These are phyloP conservation scores for Castanospermum australe DNA, from an alignment of 306 rosid genomes.

Conservation along the genomic window DNA sequence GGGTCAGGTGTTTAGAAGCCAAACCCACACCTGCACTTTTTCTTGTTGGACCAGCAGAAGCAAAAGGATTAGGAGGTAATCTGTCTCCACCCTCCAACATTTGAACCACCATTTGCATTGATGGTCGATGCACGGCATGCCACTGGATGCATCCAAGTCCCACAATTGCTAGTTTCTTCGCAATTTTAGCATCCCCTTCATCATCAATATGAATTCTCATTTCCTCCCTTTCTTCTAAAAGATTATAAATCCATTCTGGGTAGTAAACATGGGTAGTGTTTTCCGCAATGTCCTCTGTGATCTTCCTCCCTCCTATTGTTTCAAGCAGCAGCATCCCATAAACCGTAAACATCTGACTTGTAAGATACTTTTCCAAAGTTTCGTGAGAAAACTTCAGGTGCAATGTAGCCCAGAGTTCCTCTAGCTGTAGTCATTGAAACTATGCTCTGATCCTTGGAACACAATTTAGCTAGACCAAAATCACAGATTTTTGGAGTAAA, in stretches of 20 bases:
- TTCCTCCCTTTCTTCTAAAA: slow-evolving; percentile 10
- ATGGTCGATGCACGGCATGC: slow-evolving; percentile 31
- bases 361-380: slow-evolving; percentile 37
- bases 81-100: slow-evolving; percentile 22
- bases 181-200: slow-evolving; percentile 13
- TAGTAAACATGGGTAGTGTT: neutral
- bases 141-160: slow-evolving; percentile 37
- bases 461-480: slow-evolving; percentile 45
- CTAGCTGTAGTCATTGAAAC: slow-evolving; percentile 41
- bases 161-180: slow-evolving; percentile 23
- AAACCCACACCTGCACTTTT: neutral
- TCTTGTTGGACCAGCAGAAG: neutral
- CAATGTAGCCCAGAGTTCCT: slow-evolving; percentile 51
- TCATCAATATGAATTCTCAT: slow-evolving; percentile 7
- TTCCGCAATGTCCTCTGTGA: neutral
- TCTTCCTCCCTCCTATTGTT: slow-evolving; percentile 37
- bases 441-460: slow-evolving; percentile 37
- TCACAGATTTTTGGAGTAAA: slow-evolving; percentile 37
- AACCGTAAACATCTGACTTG: slow-evolving; percentile 38
- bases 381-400: slow-evolving; percentile 42
- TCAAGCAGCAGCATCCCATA: slow-evolving; percentile 43
- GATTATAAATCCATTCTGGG: slow-evolving; percentile 23
- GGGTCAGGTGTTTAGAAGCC: neutral
- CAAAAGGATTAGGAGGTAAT: slow-evolving; percentile 24
- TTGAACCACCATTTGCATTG: slow-evolving; percentile 25